A percentile compares a stretch with the other conserved stretches of the same genome.
Evolutionary conservation across 495 filamentous ascomycete genomes (phyloP).

Genomic region (Penicillium bovifimosum): DNA sequence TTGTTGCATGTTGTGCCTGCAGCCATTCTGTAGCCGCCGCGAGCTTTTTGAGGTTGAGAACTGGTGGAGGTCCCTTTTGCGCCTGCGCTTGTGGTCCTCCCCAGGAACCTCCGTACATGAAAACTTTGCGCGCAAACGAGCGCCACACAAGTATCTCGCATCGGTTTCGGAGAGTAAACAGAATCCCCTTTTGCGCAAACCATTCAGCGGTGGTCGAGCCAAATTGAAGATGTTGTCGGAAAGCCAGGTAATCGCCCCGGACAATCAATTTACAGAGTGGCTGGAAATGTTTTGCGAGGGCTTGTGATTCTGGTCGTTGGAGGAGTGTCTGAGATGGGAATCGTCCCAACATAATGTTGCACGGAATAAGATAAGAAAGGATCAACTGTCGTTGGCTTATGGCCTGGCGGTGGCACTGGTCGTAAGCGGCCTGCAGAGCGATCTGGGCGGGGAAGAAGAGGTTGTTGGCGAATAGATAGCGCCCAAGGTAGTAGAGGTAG

Average conservation of each 20-base stretch:
- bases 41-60: constrained; percentile 39
- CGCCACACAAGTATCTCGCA: constrained; percentile 83
- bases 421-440: constrained; percentile 72
- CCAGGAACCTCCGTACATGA: constrained; percentile 54
- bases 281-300: constrained; percentile 64
- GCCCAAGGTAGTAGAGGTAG: constrained; percentile 90
- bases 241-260: constrained; percentile 71
- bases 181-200: constrained; percentile 71
- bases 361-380: constrained; percentile 75
- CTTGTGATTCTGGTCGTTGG: constrained; percentile 62
- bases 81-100: constrained; percentile 38
- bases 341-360: constrained; percentile 78
- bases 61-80: constrained; percentile 40
- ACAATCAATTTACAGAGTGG: constrained; percentile 70
- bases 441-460: constrained; percentile 71
- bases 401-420: constrained; percentile 64
- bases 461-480: constrained; percentile 76
- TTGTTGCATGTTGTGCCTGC: constrained; percentile 24
- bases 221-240: constrained; percentile 59
- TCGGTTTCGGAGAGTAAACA: constrained; percentile 64
- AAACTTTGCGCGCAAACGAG: constrained; percentile 70
- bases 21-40: constrained; percentile 38
- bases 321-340: constrained; percentile 68
- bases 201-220: constrained; percentile 50
- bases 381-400: constrained; percentile 70